Evolutionary conservation across 2,329 filamentous ascomycete genomes (phyloP), one percentile per base, ranked within the genome.

Genomic region (Hysterium pulicare): DNA sequence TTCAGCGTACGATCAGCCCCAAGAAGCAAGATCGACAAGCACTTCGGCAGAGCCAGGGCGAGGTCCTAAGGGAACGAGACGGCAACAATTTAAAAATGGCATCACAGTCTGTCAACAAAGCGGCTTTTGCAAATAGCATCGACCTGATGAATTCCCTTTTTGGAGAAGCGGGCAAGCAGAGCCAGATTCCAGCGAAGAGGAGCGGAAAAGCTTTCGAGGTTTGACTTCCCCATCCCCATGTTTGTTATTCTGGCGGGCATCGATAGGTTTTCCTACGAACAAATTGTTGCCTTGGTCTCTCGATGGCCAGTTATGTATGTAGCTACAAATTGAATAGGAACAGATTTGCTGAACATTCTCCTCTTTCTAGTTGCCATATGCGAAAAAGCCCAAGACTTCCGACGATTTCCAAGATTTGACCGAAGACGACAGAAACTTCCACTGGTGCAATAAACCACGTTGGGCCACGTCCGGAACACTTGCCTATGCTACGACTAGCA

Each of bases 111-210:
- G 49, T 55, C 38, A 51, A 51, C 33, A 44, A 40, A 37, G 80
- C 81, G 50, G 84, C 85, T 1, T 91, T 95, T 67, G 79, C 83
- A 16, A 95, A 86, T 16, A 90, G 87, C 59, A 95, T 97, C 70
- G 93, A 96, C 72, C 74, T 96, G 64, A 96, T 95, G 89, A 91
- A 95, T 64, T 95, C 89, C 36, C 74, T 96, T 42, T 96, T 94
- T 68, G 86, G 87, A 81, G 85, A 59, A 37, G 53, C 57, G 30
- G 53, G 68, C 77, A 82, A 49, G 64, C 68, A 55, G 30, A 59
- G 68, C 48, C 82, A 79, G 71, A 76, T 76, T 50, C 68, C 71
- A 40, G 73, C 78, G 57, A 78, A 67, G 59, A 48, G 64, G 55
- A 81, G 81, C 54, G 70, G 69, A 57, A 74, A 74, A 70, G 86